Percentiles rank a stretch among this genome's conserved stretches.
phyloP scores from a whole-genome alignment of 1,139 yeast species.

The Pichia sorboxylosa region DNA sequence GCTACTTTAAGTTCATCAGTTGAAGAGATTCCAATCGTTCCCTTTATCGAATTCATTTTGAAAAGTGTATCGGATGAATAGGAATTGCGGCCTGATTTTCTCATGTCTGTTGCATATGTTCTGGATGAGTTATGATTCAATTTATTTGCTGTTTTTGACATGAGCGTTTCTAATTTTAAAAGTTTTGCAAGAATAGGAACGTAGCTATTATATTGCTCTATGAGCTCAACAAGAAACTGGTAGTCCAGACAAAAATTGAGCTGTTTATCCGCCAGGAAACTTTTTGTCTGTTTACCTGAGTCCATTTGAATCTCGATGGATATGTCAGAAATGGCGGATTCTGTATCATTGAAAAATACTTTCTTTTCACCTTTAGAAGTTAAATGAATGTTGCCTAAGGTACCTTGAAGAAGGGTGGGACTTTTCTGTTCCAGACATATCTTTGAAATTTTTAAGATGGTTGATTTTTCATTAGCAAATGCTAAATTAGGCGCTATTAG shows the following conservation, averaged over 20 bases:
- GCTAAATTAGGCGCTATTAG: constrained; percentile 31
- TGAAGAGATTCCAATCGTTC: too few relatives aligned
- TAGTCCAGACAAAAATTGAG: constrained; percentile 27
- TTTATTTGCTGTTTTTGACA: constrained; percentile 1
- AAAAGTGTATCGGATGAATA: too few relatives aligned
- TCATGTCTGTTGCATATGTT: too few relatives aligned
- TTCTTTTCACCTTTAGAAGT: constrained; percentile 16
- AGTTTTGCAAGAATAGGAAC: constrained; percentile 3
- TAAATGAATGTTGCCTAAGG: constrained; percentile 28
- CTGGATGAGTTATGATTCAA: too few relatives aligned
- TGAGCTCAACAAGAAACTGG: not conserved
- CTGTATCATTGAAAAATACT: constrained; percentile 20
- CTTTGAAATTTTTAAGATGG: constrained; percentile 25
- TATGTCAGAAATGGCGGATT: constrained; percentile 32
- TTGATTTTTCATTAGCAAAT: constrained; percentile 27
- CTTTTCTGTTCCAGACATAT: constrained; percentile 34
- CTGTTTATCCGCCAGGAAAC: constrained; percentile 33
- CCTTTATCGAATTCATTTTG: too few relatives aligned
- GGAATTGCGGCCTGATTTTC: too few relatives aligned
- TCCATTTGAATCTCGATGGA: constrained; percentile 36
- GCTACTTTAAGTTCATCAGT: too few relatives aligned
- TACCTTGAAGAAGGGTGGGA: constrained; percentile 35
- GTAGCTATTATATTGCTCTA: not conserved
- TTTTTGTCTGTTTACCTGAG: constrained; percentile 26
- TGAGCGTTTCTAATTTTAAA: constrained; percentile 1